phyloP scores from a whole-genome alignment of 1,284 basidiomycete species.

The Wolfiporia cocos region DNA sequence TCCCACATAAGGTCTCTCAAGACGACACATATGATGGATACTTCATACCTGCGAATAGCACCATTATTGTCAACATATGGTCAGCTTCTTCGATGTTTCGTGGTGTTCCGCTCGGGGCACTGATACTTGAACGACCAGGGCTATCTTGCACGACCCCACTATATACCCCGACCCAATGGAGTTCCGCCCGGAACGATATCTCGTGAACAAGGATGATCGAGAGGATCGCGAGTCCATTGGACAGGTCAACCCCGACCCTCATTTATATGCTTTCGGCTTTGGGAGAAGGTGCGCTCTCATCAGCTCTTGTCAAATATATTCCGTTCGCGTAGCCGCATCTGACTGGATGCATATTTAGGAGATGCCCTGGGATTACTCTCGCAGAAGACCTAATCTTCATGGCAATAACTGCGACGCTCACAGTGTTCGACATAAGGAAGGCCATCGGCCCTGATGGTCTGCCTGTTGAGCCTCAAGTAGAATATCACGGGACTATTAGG shows the following conservation, averaged over 20 bases:
- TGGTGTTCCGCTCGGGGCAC: neutral
- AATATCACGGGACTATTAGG: too few species aligned
- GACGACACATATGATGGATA: constrained; percentile 44
- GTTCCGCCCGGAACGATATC: constrained; percentile 18
- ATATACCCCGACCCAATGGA: constrained; percentile 15
- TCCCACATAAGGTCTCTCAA: constrained; percentile 43
- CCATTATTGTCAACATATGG: constrained; percentile 44
- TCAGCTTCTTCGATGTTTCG: too few species aligned
- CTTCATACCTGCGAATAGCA: constrained; percentile 38
- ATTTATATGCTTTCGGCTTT: constrained; percentile 16
- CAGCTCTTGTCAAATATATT: neutral
- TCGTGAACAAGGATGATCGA: constrained; percentile 9
- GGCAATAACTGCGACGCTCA: constrained; percentile 9
- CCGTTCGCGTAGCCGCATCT: too few species aligned
- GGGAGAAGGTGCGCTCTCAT: constrained; percentile 17
- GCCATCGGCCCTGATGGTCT: constrained; percentile 6
- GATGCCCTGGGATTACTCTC: constrained; percentile 7
- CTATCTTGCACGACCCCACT: constrained; percentile 8
- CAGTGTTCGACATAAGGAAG: constrained; percentile 10
- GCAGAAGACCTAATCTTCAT: constrained; percentile 11
- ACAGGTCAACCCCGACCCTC: constrained; percentile 9
- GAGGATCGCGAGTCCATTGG: too few species aligned
- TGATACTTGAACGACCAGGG: neutral
- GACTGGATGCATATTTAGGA: neutral
- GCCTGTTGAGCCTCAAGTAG: neutral